Conservation (phyloP, 305 asterid species). For the Caryopteris hybrid region DNA sequence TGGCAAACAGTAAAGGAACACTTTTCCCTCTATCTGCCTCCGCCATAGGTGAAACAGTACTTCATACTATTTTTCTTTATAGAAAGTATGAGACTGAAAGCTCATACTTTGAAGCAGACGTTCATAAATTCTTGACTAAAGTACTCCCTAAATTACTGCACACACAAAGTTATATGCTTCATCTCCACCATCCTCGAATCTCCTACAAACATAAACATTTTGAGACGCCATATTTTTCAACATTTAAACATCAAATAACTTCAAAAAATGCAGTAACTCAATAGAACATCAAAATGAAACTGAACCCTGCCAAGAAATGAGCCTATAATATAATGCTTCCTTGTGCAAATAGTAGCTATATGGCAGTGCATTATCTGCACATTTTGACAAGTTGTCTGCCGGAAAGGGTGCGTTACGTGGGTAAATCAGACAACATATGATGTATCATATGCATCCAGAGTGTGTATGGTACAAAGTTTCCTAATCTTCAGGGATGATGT, state of each 20-base stretch:
- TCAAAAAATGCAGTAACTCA: not conserved
- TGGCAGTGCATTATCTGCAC: not conserved
- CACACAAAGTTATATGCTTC: not conserved
- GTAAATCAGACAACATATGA: slow-evolving; percentile 1
- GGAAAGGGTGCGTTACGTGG: not conserved
- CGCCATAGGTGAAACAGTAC: not conserved
- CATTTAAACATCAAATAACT: not conserved
- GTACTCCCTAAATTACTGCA: not conserved
- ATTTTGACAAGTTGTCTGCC: not conserved
- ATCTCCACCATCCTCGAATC: not conserved
- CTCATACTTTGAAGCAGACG: not conserved
- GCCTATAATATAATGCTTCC: not conserved
- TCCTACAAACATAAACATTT: not conserved
- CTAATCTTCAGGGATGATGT: not conserved
- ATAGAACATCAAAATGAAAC: not conserved
- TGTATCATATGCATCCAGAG: not conserved
- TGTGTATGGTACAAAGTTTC: not conserved
- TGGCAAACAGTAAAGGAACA: not conserved
- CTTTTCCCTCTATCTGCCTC: not conserved
- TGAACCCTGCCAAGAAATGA: not conserved
- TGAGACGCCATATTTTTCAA: not conserved
- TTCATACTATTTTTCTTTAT: not conserved
- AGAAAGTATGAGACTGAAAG: not conserved
- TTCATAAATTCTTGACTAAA: not conserved
- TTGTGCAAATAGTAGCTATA: not conserved